Percentiles rank a stretch among this genome's conserved stretches.
These are phyloP conservation scores for Solanum neorickii DNA, from an alignment of 257 asterid genomes.

Conservation along the genomic window DNA sequence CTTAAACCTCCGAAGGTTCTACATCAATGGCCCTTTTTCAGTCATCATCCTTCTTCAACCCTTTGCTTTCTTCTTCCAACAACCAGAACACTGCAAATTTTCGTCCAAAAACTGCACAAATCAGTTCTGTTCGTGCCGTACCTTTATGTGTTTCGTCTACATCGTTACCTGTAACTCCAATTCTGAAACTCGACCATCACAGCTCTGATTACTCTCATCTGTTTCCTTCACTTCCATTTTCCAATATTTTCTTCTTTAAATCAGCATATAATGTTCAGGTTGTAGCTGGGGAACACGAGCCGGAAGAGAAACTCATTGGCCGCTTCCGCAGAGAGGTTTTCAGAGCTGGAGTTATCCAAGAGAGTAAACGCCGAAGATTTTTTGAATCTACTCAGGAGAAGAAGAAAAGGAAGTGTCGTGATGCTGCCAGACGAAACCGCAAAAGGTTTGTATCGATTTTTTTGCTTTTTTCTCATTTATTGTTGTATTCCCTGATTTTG, in stretches of 20 bases:
- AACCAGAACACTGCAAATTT: not conserved
- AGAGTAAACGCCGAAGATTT: conserved; percentile 38
- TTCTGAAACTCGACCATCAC: not conserved
- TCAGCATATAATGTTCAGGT: conserved; percentile 33
- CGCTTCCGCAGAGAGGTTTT: conserved; percentile 38
- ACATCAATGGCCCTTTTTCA: not conserved
- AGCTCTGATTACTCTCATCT: not conserved
- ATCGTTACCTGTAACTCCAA: not conserved
- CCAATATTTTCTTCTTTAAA: conserved; percentile 26
- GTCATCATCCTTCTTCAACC: not conserved
- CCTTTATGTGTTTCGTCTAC: not conserved
- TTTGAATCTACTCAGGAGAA: conserved; percentile 35
- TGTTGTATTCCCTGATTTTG: not conserved
- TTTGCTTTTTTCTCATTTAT: not conserved
- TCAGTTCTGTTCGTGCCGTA: not conserved
- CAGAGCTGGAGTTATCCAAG: conserved; percentile 36
- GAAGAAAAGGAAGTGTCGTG: conserved; percentile 40
- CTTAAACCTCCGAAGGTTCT: not conserved
- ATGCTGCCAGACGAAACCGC: conserved; percentile 37
- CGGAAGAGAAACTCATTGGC: conserved; percentile 28
- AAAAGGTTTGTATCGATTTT: conserved; percentile 22
- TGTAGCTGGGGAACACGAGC: conserved; percentile 23
- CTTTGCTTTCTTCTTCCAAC: not conserved
- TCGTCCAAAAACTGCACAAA: not conserved
- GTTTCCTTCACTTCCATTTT: conserved; percentile 29